phyloP scores from a whole-genome alignment of 768 basidiomycete genomes.

The Pleurotus pulmonarius region DNA sequence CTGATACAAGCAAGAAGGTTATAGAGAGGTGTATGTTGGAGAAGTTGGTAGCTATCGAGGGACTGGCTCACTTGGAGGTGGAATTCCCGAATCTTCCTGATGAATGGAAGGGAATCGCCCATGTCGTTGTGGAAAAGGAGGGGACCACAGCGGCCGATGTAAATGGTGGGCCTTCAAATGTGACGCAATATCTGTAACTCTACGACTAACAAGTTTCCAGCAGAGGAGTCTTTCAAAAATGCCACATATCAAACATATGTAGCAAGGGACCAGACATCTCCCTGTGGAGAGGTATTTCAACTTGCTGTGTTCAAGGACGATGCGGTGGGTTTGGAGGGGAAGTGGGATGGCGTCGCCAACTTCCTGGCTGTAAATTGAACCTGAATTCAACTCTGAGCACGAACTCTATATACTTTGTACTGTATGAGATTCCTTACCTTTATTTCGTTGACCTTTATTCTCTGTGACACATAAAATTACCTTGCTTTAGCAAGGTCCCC shows the following conservation, averaged over 20 bases:
- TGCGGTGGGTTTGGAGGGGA: not conserved
- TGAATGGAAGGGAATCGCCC: not conserved
- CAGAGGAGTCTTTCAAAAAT: too few relatives aligned
- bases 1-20: constrained; percentile 34
- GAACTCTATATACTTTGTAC: too few relatives aligned
- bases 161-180: too few relatives aligned
- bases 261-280: not conserved
- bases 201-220: too few relatives aligned
- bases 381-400: not conserved
- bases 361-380: not conserved
- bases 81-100: constrained; percentile 29
- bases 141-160: too few relatives aligned
- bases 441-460: too few relatives aligned
- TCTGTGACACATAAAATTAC: too few relatives aligned
- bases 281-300: not conserved
- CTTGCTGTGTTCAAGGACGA: not conserved
- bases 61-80: constrained; percentile 35
- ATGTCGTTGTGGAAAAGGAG: not conserved
- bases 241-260: too few relatives aligned
- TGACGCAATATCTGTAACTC: too few relatives aligned
- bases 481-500: too few relatives aligned
- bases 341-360: constrained; percentile 4
- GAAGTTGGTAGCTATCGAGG: constrained; percentile 22
- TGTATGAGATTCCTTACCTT: too few relatives aligned
- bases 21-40: constrained; percentile 12